Percentiles rank a stretch among this genome's conserved stretches.
These are phyloP conservation scores for Gamarada debralockiae DNA, from an alignment of 495 filamentous ascomycete genomes.

Conservation along the genomic window DNA sequence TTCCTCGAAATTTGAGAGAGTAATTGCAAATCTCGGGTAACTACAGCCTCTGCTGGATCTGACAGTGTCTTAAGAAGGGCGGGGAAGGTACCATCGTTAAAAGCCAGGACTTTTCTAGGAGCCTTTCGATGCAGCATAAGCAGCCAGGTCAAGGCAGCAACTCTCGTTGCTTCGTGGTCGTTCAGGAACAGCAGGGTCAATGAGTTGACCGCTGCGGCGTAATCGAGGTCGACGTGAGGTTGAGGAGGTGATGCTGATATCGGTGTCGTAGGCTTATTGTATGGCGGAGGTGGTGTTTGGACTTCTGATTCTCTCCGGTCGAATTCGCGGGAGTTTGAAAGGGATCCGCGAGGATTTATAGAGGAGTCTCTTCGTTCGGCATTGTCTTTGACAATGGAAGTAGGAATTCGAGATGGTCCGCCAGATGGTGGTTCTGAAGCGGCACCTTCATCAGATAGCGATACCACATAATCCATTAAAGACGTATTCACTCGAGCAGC, in stretches of 20 bases:
- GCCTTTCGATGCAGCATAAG: slow-evolving; percentile 97
- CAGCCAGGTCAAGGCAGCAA: slow-evolving; percentile 91
- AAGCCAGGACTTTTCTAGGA: slow-evolving; percentile 87
- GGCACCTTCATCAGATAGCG: slow-evolving; percentile 73
- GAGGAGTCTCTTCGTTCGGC: slow-evolving; percentile 50
- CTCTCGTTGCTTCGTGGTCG: slow-evolving; percentile 92
- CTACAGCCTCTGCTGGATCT: slow-evolving; percentile 92
- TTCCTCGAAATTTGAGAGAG: slow-evolving; percentile 94
- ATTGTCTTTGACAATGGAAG: slow-evolving; percentile 40
- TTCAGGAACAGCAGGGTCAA: slow-evolving; percentile 93
- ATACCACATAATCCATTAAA: slow-evolving; percentile 86
- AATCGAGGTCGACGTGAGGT: slow-evolving; percentile 77
- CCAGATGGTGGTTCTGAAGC: slow-evolving; percentile 37
- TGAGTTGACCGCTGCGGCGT: slow-evolving; percentile 93
- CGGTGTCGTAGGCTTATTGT: slow-evolving; percentile 45
- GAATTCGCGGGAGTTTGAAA: slow-evolving; percentile 49
- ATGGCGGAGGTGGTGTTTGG: slow-evolving; percentile 35
- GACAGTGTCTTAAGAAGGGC: slow-evolving; percentile 95
- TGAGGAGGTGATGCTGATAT: slow-evolving; percentile 43
- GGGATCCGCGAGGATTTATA: slow-evolving; percentile 44
- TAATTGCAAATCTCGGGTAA: slow-evolving; percentile 90
- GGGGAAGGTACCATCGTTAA: slow-evolving; percentile 96
- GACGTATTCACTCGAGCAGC: slow-evolving; percentile 86
- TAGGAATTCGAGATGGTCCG: slow-evolving; percentile 43
- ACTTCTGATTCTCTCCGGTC: slow-evolving; percentile 55